A percentile compares a stretch with the other conserved stretches of the same genome.
phyloP scores from a whole-genome alignment of 352 stramenopile genomes.

The Phytophthora hibernalis region DNA sequence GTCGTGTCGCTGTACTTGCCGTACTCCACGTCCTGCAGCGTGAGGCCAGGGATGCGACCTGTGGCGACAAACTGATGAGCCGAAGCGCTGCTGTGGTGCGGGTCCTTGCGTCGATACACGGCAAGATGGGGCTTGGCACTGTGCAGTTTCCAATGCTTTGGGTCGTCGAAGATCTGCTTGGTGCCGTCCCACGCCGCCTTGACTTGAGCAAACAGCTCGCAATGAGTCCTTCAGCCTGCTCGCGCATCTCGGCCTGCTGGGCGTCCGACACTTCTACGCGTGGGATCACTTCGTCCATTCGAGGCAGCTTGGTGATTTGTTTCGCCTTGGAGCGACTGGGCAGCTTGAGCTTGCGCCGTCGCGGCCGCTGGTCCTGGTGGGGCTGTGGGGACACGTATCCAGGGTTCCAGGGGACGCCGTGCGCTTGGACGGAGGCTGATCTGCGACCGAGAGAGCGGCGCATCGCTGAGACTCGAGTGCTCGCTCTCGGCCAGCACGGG shows the following conservation, averaged over 20 bases:
- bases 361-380: slow-evolving; percentile 4
- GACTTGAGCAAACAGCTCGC: slow-evolving; percentile 43
- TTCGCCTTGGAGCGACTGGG: slow-evolving; percentile 32
- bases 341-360: slow-evolving; percentile 39
- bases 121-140: slow-evolving; percentile 57
- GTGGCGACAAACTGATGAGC: slow-evolving; percentile 60
- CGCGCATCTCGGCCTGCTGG: slow-evolving; percentile 40
- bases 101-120: slow-evolving; percentile 53
- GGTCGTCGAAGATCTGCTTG: slow-evolving; percentile 68
- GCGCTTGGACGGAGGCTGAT: slow-evolving; percentile 33
- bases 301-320: slow-evolving; percentile 33
- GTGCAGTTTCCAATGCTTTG: slow-evolving; percentile 74
- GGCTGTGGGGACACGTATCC: slow-evolving; percentile 11
- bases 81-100: slow-evolving; percentile 22
- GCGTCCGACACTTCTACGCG: slow-evolving; percentile 37
- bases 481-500: slow-evolving; percentile 39
- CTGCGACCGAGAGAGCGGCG: slow-evolving; percentile 35
- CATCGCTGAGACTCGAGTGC: slow-evolving; percentile 36
- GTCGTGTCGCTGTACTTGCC: slow-evolving; percentile 77
- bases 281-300: slow-evolving; percentile 48
- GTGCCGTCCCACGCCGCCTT: slow-evolving; percentile 63
- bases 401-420: slow-evolving; percentile 23
- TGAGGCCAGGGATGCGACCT: slow-evolving; percentile 61
- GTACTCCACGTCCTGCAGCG: slow-evolving; percentile 73
- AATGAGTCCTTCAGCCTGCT: slow-evolving; percentile 49